Conservation (phyloP, 225 moss, liverwort and hornwort species). For the Physcomitrium patens region DNA sequence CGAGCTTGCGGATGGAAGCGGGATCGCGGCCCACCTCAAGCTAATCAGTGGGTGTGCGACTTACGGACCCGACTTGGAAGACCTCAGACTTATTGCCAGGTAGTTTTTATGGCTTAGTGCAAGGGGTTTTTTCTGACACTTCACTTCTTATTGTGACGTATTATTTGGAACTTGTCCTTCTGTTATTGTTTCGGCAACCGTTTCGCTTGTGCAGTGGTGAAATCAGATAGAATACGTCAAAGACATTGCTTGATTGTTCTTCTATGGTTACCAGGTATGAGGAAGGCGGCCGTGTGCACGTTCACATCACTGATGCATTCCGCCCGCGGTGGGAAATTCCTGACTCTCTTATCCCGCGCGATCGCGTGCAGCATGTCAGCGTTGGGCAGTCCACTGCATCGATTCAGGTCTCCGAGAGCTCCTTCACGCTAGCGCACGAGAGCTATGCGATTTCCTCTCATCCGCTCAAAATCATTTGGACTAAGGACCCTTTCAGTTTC, state of each 20-base stretch:
- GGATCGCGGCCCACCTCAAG: slow-evolving; percentile 45
- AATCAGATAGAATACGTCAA: background rate
- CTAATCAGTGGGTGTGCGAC: slow-evolving; percentile 41
- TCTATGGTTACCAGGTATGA: slow-evolving; percentile 36
- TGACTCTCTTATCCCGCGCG: slow-evolving; percentile 39
- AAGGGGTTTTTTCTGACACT: too few relatives aligned
- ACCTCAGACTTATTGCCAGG: slow-evolving; percentile 48
- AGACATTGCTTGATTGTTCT: background rate
- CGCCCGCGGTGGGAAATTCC: slow-evolving; percentile 54
- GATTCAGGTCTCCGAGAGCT: background rate
- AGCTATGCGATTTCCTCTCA: slow-evolving; percentile 24
- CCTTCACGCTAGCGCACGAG: slow-evolving; percentile 1
- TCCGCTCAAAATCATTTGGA: slow-evolving; percentile 61
- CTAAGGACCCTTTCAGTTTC: slow-evolving; percentile 70
- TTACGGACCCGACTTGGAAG: slow-evolving; percentile 47
- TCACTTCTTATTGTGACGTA: too few relatives aligned
- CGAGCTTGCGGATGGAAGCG: slow-evolving; percentile 45
- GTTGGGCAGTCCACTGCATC: slow-evolving; percentile 13
- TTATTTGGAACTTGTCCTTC: too few relatives aligned
- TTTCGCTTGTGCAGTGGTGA: too few relatives aligned
- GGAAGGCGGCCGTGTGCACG: slow-evolving; percentile 38
- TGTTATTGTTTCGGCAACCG: too few relatives aligned
- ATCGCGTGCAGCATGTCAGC: slow-evolving; percentile 17
- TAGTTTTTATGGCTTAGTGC: background rate
- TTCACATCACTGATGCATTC: slow-evolving; percentile 47